phyloP scores from a whole-genome alignment of 306 rosid species.

The Sicyos baderoa region DNA sequence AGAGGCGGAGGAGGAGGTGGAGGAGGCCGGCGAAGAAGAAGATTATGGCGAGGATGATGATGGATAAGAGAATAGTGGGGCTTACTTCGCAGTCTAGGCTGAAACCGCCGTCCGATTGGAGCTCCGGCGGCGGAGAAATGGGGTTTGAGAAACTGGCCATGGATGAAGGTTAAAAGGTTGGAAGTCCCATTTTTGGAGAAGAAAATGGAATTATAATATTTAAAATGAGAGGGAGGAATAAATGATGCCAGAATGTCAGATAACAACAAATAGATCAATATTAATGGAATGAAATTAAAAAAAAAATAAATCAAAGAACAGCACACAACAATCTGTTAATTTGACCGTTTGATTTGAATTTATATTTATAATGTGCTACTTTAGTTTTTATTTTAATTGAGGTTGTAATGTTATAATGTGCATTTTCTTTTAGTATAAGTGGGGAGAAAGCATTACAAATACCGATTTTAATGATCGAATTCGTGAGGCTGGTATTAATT shows the following conservation, averaged over 20 bases:
- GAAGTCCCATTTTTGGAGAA: not conserved
- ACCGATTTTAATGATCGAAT: too few species aligned
- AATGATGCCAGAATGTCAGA: slow-evolving; percentile 31
- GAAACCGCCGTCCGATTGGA: slow-evolving; percentile 23
- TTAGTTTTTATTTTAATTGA: not conserved
- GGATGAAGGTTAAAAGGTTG: not conserved
- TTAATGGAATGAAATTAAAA: not conserved
- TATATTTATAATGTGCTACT: not conserved
- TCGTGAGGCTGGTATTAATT: too few species aligned
- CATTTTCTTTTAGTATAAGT: too few species aligned
- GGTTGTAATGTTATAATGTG: not conserved
- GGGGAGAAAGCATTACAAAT: too few species aligned
- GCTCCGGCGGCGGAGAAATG: slow-evolving; percentile 10
- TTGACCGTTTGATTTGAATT: slow-evolving; percentile 6
- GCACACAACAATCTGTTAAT: not conserved
- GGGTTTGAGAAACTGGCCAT: slow-evolving; percentile 6
- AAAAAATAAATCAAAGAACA: not conserved
- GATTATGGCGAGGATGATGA: slow-evolving; percentile 64
- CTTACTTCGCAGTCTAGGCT: slow-evolving; percentile 44
- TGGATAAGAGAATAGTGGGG: slow-evolving; percentile 59
- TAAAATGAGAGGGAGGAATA: slow-evolving; percentile 19
- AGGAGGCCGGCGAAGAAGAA: slow-evolving; percentile 88
- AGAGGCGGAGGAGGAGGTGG: slow-evolving; percentile 72
- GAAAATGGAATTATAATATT: slow-evolving; percentile 6
- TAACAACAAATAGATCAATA: slow-evolving; percentile 20